Conservation (phyloP, 1,284 basidiomycete species). For the Cryptococcus sp. region DNA sequence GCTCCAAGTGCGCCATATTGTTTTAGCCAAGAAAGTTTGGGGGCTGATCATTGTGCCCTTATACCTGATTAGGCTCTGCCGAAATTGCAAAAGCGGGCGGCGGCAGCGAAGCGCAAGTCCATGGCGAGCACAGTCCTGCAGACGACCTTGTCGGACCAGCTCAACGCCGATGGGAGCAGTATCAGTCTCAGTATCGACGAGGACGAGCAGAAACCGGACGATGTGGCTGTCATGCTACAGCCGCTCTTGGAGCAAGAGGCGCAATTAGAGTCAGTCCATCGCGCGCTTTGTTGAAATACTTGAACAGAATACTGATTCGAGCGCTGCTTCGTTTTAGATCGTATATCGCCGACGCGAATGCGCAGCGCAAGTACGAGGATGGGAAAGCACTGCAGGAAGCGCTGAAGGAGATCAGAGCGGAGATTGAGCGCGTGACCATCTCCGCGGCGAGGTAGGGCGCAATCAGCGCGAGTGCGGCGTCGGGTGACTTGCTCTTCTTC, state of each 20-base stretch:
- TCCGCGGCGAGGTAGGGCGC: no score
- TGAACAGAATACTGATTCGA: not conserved
- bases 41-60: not conserved
- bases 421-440: slow-evolving; percentile 60
- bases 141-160: slow-evolving; percentile 31
- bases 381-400: slow-evolving; percentile 72
- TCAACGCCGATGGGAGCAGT: slow-evolving; percentile 10
- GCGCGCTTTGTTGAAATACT: not conserved
- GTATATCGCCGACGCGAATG: slow-evolving; percentile 69
- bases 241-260: slow-evolving; percentile 88
- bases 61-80: not conserved
- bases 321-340: slow-evolving; percentile 18
- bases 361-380: slow-evolving; percentile 86
- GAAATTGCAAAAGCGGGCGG: not conserved
- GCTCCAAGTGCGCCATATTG: slow-evolving; percentile 21
- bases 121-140: slow-evolving; percentile 27
- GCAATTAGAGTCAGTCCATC: slow-evolving; percentile 63
- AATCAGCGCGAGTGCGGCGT: no score
- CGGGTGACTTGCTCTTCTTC: no score
- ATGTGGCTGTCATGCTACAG: slow-evolving; percentile 70
- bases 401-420: slow-evolving; percentile 72
- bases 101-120: slow-evolving; percentile 23
- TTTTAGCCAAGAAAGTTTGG: no score
- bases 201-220: slow-evolving; percentile 53
- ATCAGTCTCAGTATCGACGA: not conserved